Percentiles rank a stretch among this genome's conserved stretches.
phyloP scores from a whole-genome alignment of 495 filamentous ascomycete species.

The Penicillium atrosanguineum region DNA sequence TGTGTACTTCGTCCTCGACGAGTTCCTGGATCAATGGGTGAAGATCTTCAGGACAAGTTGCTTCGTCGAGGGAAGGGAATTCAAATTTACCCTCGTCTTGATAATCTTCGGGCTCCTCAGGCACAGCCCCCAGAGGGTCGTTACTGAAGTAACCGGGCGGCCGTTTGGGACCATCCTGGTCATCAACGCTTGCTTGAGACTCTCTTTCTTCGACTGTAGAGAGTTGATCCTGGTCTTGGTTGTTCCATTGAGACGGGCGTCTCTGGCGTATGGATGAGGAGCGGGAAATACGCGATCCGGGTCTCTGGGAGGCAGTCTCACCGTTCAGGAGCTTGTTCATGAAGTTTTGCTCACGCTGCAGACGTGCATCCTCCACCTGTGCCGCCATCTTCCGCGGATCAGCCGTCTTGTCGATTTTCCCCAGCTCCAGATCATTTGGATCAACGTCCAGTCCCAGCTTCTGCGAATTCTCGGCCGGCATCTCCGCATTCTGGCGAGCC shows the following conservation, averaged over 20 bases:
- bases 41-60: constrained; percentile 36
- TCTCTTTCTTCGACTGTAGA: constrained; percentile 28
- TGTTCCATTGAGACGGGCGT: constrained; percentile 23
- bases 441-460: constrained; percentile 35
- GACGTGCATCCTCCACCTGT: constrained; percentile 41
- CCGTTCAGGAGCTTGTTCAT: constrained; percentile 38
- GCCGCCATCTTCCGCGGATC: constrained; percentile 43
- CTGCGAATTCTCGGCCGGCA: constrained; percentile 37
- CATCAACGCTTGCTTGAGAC: constrained; percentile 12
- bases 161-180: constrained; percentile 2
- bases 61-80: constrained; percentile 25
- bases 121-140: constrained; percentile 19
- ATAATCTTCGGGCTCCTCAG: constrained; percentile 14
- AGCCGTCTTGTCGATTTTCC: constrained; percentile 27
- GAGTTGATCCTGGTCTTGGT: constrained; percentile 15
- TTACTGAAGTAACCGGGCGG: constrained; percentile 12
- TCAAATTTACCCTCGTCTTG: constrained; percentile 11
- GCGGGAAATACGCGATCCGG: constrained; percentile 26
- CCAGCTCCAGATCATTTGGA: constrained; percentile 39
- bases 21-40: constrained; percentile 39
- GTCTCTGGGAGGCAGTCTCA: constrained; percentile 15
- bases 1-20: constrained; percentile 45
- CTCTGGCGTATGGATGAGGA: constrained; percentile 25
- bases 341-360: constrained; percentile 41
- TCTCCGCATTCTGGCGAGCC: constrained; percentile 25